phyloP scores from a whole-genome alignment of 495 filamentous ascomycete genomes.

The Neurospora hispaniola region DNA sequence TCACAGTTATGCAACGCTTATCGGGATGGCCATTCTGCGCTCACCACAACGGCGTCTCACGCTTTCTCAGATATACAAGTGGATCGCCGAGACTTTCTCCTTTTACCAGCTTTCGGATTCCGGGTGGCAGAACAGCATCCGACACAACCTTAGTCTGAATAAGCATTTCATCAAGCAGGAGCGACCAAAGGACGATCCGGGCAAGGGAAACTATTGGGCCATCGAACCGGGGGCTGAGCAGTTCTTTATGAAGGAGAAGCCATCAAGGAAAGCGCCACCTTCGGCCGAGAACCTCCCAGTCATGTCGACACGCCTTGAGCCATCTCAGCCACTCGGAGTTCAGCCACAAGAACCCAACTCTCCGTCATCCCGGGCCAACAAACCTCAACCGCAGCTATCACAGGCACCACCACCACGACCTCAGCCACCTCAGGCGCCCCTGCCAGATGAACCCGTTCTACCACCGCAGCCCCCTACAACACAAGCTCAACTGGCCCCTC shows the following conservation, averaged over 20 bases:
- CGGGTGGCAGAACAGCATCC: slow-evolving; percentile 98
- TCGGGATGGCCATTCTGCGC: slow-evolving; percentile 92
- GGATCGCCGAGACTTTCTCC: slow-evolving; percentile 88
- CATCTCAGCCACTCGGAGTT: slow-evolving; percentile 14
- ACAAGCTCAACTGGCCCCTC: slow-evolving; percentile 24
- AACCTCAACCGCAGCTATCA: slow-evolving; percentile 6
- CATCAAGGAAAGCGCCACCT: slow-evolving; percentile 36
- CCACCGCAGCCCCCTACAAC: slow-evolving; percentile 18
- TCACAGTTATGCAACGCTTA: slow-evolving; percentile 90
- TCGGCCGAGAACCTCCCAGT: slow-evolving; percentile 37
- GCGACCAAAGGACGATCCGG: slow-evolving; percentile 91
- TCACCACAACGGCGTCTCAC: slow-evolving; percentile 77
- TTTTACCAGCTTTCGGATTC: slow-evolving; percentile 76
- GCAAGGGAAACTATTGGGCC: slow-evolving; percentile 97
- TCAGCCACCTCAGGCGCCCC: slow-evolving; percentile 1
- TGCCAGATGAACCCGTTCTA: slow-evolving; percentile 18
- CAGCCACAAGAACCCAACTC: not conserved
- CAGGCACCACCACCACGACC: not conserved
- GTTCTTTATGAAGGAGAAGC: slow-evolving; percentile 81
- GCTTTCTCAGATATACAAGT: slow-evolving; percentile 96
- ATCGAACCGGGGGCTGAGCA: slow-evolving; percentile 81
- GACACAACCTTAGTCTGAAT: slow-evolving; percentile 95
- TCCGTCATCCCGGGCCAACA: not conserved
- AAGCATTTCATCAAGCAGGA: slow-evolving; percentile 97
- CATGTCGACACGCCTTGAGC: slow-evolving; percentile 36